Evolutionary conservation across 2,329 filamentous ascomycete genomes (phyloP), one percentile per base, ranked within the genome.

Genomic region (Cyphellophora europaea): DNA sequence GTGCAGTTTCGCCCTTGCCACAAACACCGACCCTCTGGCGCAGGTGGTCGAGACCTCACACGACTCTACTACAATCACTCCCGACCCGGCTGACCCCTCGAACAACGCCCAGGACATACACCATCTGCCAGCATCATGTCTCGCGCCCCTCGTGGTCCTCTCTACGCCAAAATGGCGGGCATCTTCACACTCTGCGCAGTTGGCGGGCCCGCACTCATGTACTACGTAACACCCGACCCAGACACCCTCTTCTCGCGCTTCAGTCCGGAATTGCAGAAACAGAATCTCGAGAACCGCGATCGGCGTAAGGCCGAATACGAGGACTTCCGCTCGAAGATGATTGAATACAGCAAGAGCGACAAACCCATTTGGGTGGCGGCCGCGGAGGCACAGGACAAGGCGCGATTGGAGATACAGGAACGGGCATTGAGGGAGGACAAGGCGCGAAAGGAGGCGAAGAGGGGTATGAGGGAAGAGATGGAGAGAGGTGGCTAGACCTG

Each of bases 221-320:
- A 79, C 62, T 93, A 78, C 27, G 46, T 65, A 37, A 60, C 61
- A 17, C 91, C 91, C 2, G 81, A 82, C 10, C 87, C 95, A 50
- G 91, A 95, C 60, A 87, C 96, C 63, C 72, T 98, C 27, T 87
- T 93, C 68, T 70, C 74, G 65, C 77, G 72, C 60, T 96, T 96
- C 66, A 96, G 89, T 59, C 89, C 89, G 1, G 91, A 96, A 19
- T 72, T 98, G n/a, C 83, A 91, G 55, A 83, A 84, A 58, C 76
- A 82, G 53, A 87, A 83, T 43, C 65, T 93, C n/a, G 87, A 88
- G 58, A 74, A 79, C 39, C 74, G 86, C 12, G 70, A 80, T 38
- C 76, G 82, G 56, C 74, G 74, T 41, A 77, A 91, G 53, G 72
- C 88, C 59, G 87, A 95, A 40, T 94, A 94, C 50, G 83, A 95